Evolutionary conservation across 768 basidiomycete genomes (phyloP).

Genomic region (Kwoniella heveanensis): DNA sequence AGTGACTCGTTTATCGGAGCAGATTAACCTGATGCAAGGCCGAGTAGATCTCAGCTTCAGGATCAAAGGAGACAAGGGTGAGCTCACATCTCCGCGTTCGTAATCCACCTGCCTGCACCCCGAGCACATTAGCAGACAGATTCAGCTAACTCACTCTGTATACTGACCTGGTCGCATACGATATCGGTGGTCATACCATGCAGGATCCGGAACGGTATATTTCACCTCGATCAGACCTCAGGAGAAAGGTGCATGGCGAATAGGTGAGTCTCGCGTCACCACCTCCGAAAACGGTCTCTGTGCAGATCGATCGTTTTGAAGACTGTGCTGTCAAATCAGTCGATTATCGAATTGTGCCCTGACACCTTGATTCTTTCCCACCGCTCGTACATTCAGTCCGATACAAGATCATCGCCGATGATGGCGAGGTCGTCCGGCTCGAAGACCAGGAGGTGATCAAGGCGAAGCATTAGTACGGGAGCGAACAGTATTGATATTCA

Average conservation of each 20-base stretch:
- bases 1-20: background rate
- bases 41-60: conserved; percentile 53
- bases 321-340: background rate
- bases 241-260: conserved; percentile 49
- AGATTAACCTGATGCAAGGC: conserved; percentile 55
- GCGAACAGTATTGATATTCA: background rate
- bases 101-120: no score
- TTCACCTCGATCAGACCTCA: conserved; percentile 54
- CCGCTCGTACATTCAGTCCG: conserved; percentile 34
- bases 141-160: no score
- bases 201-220: conserved; percentile 53
- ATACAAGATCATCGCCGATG: conserved; percentile 54
- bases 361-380: no score
- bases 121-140: no score
- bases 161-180: no score
- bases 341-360: background rate
- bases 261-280: conserved; percentile 49
- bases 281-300: no score
- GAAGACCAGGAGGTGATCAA: conserved; percentile 33
- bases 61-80: conserved; percentile 39
- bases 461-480: background rate
- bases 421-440: conserved; percentile 42
- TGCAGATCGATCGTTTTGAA: no score
- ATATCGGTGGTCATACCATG: no score
- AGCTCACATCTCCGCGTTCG: no score